Evolutionary conservation across 371 early-diverging fungal species (phyloP).

Genomic region (Zopfochytrium polystomum): DNA sequence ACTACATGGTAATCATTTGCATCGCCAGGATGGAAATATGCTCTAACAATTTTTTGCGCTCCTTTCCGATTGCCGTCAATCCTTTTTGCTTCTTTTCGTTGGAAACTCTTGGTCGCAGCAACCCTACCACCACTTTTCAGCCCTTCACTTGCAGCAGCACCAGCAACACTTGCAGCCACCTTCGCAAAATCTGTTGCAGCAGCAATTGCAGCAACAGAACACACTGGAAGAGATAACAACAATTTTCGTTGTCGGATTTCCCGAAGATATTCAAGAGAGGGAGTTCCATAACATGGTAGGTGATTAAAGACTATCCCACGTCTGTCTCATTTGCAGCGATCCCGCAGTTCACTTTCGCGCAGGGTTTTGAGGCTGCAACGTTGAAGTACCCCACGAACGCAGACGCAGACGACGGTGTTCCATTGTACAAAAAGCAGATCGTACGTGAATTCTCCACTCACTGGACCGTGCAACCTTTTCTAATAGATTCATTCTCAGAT

Average conservation of each 20-base stretch:
- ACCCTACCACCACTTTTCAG: neutral
- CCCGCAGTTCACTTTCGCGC: constrained; percentile 78
- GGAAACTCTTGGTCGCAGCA: neutral
- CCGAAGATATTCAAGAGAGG: constrained; percentile 93
- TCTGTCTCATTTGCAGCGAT: neutral
- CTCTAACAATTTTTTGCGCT: neutral
- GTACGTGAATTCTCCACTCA: constrained; percentile 50
- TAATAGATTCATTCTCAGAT: constrained; percentile 50
- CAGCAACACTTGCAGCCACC: neutral
- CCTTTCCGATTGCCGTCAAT: neutral
- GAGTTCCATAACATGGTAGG: constrained; percentile 88
- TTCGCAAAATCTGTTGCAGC: neutral
- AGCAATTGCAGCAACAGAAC: neutral
- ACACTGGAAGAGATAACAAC: constrained; percentile 71
- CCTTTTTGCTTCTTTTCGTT: neutral
- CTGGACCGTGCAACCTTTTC: neutral
- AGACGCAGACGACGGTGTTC: constrained; percentile 45
- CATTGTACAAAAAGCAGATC: constrained; percentile 68
- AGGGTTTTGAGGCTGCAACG: constrained; percentile 93
- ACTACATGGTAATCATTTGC: neutral
- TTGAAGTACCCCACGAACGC: constrained; percentile 71
- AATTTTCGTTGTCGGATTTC: constrained; percentile 96
- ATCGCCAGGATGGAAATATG: neutral
- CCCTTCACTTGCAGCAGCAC: neutral
- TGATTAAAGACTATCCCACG: neutral